Base-by-base conservation (phyloP, 163 green algal genomes). In the Scenedesmus sp. region DNA sequence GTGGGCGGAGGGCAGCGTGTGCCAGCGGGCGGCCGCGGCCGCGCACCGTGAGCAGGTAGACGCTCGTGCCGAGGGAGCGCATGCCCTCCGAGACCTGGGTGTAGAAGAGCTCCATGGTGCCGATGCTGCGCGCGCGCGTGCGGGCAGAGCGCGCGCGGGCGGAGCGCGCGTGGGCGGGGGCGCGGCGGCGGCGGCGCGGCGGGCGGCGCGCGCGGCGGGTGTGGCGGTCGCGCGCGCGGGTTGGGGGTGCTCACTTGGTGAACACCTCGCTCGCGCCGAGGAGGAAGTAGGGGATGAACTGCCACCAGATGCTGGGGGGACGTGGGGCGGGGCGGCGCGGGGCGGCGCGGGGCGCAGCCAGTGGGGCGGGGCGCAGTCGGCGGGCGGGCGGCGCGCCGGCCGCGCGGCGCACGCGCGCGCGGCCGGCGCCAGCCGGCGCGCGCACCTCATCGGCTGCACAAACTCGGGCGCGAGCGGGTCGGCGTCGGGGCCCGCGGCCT, bases 71-170 rank as follows among this genome's bases (percentile, higher is more conserved):
- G 24, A 82, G 42, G 7, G 62, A 57, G 18, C 63, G 51, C 75
- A 82, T 82, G 53, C 75, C 75, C 63, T 70, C 63, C 11, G 63
- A 76, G 17, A 82, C 75, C 54, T 75, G 63, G 14, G 75, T 76
- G 53, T 75, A 82, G 28, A 82, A 82, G 15, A 82, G 50, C 75
- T 82, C 75, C 63, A 82, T 75, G 22, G 57, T 67, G 34, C 74
- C 74, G 5, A 75, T 58, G 74, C 44, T n/a, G n/a, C n/a, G n/a
- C n/a, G n/a, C n/a, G n/a, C n/a, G n/a, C n/a, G n/a, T n/a, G n/a
- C n/a, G n/a, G n/a, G n/a, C n/a, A n/a, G n/a, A n/a, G n/a, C n/a
- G n/a, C n/a, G n/a, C n/a, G n/a, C n/a, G n/a, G n/a, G n/a, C n/a
- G n/a, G n/a, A n/a, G n/a, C n/a, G n/a, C n/a, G n/a, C n/a, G n/a